A percentile compares a stretch with the other conserved stretches of the same genome.
These are phyloP conservation scores for Calvatia gigantea DNA, from an alignment of 768 basidiomycete species.

Conservation along the genomic window DNA sequence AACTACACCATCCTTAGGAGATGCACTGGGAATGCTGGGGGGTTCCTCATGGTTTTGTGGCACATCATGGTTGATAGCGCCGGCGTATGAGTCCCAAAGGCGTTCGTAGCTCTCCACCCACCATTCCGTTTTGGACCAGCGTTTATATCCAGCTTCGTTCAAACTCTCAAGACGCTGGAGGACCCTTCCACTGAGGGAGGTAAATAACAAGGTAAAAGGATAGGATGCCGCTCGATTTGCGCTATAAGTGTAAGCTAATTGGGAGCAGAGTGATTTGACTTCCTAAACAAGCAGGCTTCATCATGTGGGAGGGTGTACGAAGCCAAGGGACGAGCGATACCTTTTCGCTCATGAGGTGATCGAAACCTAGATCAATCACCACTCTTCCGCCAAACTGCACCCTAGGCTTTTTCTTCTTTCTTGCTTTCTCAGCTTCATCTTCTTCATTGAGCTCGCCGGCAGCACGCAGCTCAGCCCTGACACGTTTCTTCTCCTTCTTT, in stretches of 20 bases:
- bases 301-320: background rate
- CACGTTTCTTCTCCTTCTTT: slow-evolving; percentile 69
- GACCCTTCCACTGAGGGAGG: slow-evolving; percentile 75
- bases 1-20: slow-evolving; percentile 53
- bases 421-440: slow-evolving; percentile 34
- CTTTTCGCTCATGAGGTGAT: slow-evolving; percentile 90
- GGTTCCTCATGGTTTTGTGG: slow-evolving; percentile 7
- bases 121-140: slow-evolving; percentile 85
- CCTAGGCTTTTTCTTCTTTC: slow-evolving; percentile 37
- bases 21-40: slow-evolving; percentile 15
- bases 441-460: slow-evolving; percentile 58
- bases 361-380: slow-evolving; percentile 88
- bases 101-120: slow-evolving; percentile 71
- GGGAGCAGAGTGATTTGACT: slow-evolving; percentile 83
- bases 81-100: slow-evolving; percentile 47
- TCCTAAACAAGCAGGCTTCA: slow-evolving; percentile 52
- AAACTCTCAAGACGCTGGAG: slow-evolving; percentile 60
- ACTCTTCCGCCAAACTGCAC: slow-evolving; percentile 59
- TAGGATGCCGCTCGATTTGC: slow-evolving; percentile 69
- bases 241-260: slow-evolving; percentile 90
- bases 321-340: slow-evolving; percentile 43
- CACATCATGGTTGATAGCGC: background rate
- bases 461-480: slow-evolving; percentile 55
- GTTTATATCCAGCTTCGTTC: slow-evolving; percentile 63
- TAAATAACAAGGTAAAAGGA: slow-evolving; percentile 77